Evolutionary conservation across 495 filamentous ascomycete genomes (phyloP).

Genomic region (Penicillium arizonense): DNA sequence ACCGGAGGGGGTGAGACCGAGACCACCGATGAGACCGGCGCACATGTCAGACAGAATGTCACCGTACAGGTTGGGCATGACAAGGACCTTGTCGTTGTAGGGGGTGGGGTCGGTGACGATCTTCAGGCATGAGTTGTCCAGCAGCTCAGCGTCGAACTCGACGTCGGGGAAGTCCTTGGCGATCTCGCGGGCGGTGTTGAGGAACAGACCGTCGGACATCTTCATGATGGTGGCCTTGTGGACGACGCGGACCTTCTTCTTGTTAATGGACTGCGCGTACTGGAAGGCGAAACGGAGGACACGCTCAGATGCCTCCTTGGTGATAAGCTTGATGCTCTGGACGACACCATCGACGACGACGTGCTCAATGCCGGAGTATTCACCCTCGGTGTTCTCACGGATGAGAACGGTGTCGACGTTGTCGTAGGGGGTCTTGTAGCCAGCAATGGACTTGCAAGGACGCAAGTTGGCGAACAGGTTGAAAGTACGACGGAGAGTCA

Average conservation of each 20-base stretch:
- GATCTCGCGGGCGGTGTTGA: constrained; percentile 77
- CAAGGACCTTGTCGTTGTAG: constrained; percentile 98
- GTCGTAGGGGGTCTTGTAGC: constrained; percentile 98
- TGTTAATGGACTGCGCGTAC: constrained; percentile 86
- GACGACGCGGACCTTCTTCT: constrained; percentile 92
- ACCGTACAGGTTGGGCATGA: constrained; percentile 99
- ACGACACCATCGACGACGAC: constrained; percentile 97
- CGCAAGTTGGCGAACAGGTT: constrained; percentile 99
- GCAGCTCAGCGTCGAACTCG: constrained; percentile 92
- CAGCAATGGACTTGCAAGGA: constrained; percentile 92
- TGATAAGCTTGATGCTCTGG: constrained; percentile 99
- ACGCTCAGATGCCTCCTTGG: constrained; percentile 85
- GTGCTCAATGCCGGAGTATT: constrained; percentile 99
- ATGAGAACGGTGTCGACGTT: constrained; percentile 96
- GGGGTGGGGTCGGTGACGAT: constrained; percentile 91
- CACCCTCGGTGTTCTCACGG: constrained; percentile 99
- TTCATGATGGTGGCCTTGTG: constrained; percentile 99
- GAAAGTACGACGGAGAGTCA: constrained; percentile 97
- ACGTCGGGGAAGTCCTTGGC: constrained; percentile 92
- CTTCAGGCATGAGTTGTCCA: constrained; percentile 98
- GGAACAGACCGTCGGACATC: constrained; percentile 98
- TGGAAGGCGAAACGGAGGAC: constrained; percentile 97
- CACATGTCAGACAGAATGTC: constrained; percentile 99
- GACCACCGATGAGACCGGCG: constrained; percentile 95
- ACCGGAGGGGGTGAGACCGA: constrained; percentile 93